Conservation (phyloP, 345 rosid genomes). For the Pistacia vera region DNA sequence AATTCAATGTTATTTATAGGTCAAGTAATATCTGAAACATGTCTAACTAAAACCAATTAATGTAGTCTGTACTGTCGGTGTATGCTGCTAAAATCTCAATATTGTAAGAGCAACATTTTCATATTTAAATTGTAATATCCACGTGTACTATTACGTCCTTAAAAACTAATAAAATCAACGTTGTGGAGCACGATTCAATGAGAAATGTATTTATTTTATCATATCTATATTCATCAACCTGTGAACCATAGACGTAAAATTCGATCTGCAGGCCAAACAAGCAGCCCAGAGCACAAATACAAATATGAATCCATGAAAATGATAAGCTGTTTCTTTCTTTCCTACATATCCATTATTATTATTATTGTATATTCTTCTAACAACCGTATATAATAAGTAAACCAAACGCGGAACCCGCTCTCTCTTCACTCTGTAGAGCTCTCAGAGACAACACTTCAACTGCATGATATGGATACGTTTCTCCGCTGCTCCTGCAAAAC, state of each 20-base stretch:
- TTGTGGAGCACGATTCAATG: neutral
- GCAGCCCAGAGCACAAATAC: too few relatives aligned
- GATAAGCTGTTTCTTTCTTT: neutral
- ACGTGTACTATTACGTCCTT: neutral
- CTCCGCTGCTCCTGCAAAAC: conserved; percentile 11
- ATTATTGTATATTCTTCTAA: neutral
- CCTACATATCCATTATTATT: neutral
- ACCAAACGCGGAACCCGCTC: conserved; percentile 12
- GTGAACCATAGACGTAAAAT: too few relatives aligned
- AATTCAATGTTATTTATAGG: too few relatives aligned
- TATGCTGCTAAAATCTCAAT: too few relatives aligned
- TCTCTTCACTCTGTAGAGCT: neutral
- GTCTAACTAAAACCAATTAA: too few relatives aligned
- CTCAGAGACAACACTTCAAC: neutral
- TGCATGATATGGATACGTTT: conserved; percentile 1
- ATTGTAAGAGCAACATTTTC: too few relatives aligned
- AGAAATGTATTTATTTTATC: neutral
- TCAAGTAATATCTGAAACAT: too few relatives aligned
- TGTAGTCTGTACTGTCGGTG: too few relatives aligned
- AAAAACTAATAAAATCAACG: neutral
- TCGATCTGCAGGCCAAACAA: too few relatives aligned
- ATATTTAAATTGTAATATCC: too few relatives aligned
- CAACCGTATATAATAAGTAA: neutral
- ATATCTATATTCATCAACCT: too few relatives aligned
- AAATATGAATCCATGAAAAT: neutral